phyloP scores from a whole-genome alignment of 2,329 filamentous ascomycete species.

The Aspergillus tubingensis region DNA sequence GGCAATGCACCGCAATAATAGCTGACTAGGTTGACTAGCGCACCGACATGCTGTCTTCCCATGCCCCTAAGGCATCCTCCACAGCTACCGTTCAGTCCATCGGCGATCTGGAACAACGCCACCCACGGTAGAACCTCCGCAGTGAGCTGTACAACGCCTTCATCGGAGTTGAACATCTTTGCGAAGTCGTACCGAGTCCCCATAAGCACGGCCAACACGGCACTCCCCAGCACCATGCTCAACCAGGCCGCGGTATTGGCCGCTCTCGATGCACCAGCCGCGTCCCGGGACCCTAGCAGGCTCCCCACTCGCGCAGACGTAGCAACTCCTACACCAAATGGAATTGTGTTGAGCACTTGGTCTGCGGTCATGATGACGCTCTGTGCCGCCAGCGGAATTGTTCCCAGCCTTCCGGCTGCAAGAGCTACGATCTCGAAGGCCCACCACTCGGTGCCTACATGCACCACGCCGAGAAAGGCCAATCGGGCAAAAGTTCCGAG shows the following conservation, averaged over 20 bases:
- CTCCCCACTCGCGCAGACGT: slow-evolving; percentile 78
- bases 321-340: slow-evolving; percentile 82
- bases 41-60: slow-evolving; percentile 84
- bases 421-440: slow-evolving; percentile 89
- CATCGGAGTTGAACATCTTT: slow-evolving; percentile 78
- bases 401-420: slow-evolving; percentile 77
- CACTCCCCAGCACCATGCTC: slow-evolving; percentile 66
- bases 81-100: slow-evolving; percentile 82
- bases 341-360: slow-evolving; percentile 81
- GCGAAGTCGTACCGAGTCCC: slow-evolving; percentile 72
- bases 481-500: slow-evolving; percentile 71
- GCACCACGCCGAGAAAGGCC: slow-evolving; percentile 73
- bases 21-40: slow-evolving; percentile 75
- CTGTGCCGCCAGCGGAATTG: slow-evolving; percentile 76
- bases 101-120: slow-evolving; percentile 85
- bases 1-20: slow-evolving; percentile 84
- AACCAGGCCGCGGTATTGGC: slow-evolving; percentile 75
- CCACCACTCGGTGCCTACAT: slow-evolving; percentile 93
- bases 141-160: slow-evolving; percentile 70
- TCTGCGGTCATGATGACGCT: slow-evolving; percentile 89
- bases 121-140: slow-evolving; percentile 82
- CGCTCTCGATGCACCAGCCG: slow-evolving; percentile 67
- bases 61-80: slow-evolving; percentile 79
- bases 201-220: slow-evolving; percentile 71
- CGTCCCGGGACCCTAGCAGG: slow-evolving; percentile 68